Conservation (phyloP, 2,329 filamentous ascomycete genomes). For the Moelleriella libera region DNA sequence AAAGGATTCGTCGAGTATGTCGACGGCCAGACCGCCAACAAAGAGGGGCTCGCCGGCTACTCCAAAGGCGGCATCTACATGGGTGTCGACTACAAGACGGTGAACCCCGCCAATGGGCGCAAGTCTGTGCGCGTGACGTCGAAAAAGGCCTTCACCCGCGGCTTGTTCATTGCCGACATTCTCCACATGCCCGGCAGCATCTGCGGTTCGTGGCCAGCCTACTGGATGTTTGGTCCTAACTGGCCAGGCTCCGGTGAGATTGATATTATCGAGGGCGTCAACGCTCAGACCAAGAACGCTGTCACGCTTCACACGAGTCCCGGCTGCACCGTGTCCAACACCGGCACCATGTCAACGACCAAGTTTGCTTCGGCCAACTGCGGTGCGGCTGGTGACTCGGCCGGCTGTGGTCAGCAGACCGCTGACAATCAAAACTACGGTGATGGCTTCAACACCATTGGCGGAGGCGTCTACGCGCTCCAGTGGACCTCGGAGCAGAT, state of each 20-base stretch:
- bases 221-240: conserved; percentile 51
- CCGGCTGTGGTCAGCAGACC: conserved; percentile 46
- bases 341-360: conserved; percentile 30
- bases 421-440: conserved; percentile 44
- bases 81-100: conserved; percentile 50
- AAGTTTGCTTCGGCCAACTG: conserved; percentile 39
- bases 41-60: conserved; percentile 42
- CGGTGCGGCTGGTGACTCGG: conserved; percentile 33
- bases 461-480: conserved; percentile 59
- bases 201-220: conserved; percentile 67
- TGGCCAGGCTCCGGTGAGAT: conserved; percentile 65
- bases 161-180: conserved; percentile 60
- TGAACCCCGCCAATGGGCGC: conserved; percentile 44
- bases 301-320: conserved; percentile 55
- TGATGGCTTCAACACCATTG: conserved; percentile 53
- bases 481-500: conserved; percentile 66
- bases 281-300: conserved; percentile 40
- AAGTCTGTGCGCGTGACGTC: conserved; percentile 57
- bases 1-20: conserved; percentile 62
- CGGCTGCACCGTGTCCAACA: conserved; percentile 42
- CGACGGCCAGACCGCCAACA: conserved; percentile 40
- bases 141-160: conserved; percentile 50
- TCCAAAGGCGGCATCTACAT: conserved; percentile 46
- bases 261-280: conserved; percentile 70
- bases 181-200: conserved; percentile 59